Evolutionary conservation across 352 stramenopile genomes (phyloP), one percentile per base, ranked within the genome.

Genomic region (Achlya hypogyna): DNA sequence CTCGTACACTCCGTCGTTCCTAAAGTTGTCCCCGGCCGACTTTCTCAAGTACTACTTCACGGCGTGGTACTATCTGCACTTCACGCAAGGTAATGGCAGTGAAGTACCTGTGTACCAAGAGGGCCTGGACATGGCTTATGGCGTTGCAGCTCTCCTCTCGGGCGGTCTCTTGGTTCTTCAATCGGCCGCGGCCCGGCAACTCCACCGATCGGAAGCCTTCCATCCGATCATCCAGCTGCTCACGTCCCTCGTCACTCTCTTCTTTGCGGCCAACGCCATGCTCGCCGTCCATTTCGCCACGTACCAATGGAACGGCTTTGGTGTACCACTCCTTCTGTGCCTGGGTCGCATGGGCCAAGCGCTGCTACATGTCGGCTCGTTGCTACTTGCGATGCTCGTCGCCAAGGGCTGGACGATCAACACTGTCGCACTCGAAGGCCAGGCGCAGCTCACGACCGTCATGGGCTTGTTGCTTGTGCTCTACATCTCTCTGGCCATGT

Each of bases 371-470:
- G 80, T 90, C n/a, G 78, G 74, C 42, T 87, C 81, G 25, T 77
- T 90, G 42, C 54, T 90, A 62, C 63, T 92, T 18, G 81, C 80
- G 5, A 88, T 89, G 81, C 67, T 89, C 8, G 73, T 92, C 22
- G 84, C 81, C 1, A 90, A 92, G 59, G 81, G 81, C 1, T 92
- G 83, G 84, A 92, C 84, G 6, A 90, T 92, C 74, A 90, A 84
- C 62, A 75, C 72, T 32, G 76, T 90, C 8, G 63, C 63, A 18
- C 73, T 90, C 25, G 71, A 88, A 22, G 80, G 80, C 0, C 84
- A 87, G 42, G 78, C 86, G 53, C 76, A 83, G 72, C 78, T 90
- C 29, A 86, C 81, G 35, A 86, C 78, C 35, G 66, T 89, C 31
- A 88, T 91, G 60, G 29, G 87, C 51, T 42, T 71, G 4, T 75